Percentiles rank a stretch among this genome's conserved stretches.
Evolutionary conservation across 2,329 filamentous ascomycete genomes (phyloP).

Genomic region (Boeremia exigua): DNA sequence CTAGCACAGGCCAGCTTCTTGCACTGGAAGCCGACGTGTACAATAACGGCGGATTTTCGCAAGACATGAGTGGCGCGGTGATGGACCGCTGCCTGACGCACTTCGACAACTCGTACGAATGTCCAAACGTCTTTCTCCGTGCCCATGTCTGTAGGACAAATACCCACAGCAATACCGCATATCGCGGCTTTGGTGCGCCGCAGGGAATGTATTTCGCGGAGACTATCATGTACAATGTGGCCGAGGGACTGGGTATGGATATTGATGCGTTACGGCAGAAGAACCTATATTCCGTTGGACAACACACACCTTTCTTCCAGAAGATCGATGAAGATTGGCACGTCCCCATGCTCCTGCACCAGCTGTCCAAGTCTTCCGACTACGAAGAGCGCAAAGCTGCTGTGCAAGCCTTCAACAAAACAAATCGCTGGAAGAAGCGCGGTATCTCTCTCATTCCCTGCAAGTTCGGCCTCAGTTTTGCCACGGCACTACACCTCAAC

Average conservation of each 20-base stretch:
- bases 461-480: constrained; percentile 94
- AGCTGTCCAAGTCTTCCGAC: constrained; percentile 75
- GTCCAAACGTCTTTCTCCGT: constrained; percentile 83
- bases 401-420: constrained; percentile 77
- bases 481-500: constrained; percentile 89
- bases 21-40: constrained; percentile 89
- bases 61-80: constrained; percentile 74
- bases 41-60: constrained; percentile 83
- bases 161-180: constrained; percentile 94
- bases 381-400: constrained; percentile 74
- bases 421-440: constrained; percentile 91
- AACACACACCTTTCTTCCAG: constrained; percentile 90
- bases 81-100: constrained; percentile 85
- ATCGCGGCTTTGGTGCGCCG: constrained; percentile 92
- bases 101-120: constrained; percentile 84
- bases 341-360: constrained; percentile 88
- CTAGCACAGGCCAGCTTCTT: constrained; percentile 88
- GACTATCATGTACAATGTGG: constrained; percentile 84
- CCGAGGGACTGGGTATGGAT: constrained; percentile 84
- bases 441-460: constrained; percentile 86
- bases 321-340: constrained; percentile 82
- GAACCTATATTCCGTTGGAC: constrained; percentile 81
- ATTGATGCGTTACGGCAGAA: constrained; percentile 79
- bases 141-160: constrained; percentile 91
- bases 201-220: constrained; percentile 95